Evolutionary conservation across 192 early-diverging fungal genomes (phyloP).

Genomic region (Backusella psychrophila): DNA sequence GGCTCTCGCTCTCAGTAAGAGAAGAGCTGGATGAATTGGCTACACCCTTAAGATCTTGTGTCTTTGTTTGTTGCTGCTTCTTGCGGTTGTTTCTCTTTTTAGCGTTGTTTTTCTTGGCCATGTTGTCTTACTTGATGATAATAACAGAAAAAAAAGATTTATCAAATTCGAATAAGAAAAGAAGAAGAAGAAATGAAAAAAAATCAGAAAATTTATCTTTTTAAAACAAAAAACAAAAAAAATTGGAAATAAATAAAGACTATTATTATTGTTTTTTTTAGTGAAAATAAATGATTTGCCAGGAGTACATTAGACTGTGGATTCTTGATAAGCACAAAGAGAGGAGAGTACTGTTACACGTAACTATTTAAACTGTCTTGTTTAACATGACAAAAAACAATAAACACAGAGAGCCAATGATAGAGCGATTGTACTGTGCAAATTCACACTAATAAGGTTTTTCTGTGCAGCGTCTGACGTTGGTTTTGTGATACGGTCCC

Average conservation of each 20-base stretch:
- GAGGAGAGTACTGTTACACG: not conserved
- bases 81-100: not conserved
- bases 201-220: not conserved
- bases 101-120: constrained; percentile 7
- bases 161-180: not conserved
- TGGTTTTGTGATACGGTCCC: constrained; percentile 7
- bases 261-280: not conserved
- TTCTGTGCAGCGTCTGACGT: not conserved
- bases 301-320: constrained; percentile 1
- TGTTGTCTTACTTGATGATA: not conserved
- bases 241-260: not conserved
- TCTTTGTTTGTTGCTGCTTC: constrained; percentile 4
- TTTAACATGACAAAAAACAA: constrained; percentile 4
- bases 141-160: not conserved
- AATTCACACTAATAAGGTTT: not conserved
- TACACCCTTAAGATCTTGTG: not conserved
- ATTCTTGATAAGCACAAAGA: not conserved
- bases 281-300: constrained; percentile 5
- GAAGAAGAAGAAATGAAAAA: not conserved
- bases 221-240: not conserved
- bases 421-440: not conserved
- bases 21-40: constrained; percentile 3
- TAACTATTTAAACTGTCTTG: constrained; percentile 6
- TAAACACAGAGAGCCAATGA: constrained; percentile 6
- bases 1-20: not conserved